Evolutionary conservation across 495 filamentous ascomycete species (phyloP).

Genomic region (Neurospora sp.): DNA sequence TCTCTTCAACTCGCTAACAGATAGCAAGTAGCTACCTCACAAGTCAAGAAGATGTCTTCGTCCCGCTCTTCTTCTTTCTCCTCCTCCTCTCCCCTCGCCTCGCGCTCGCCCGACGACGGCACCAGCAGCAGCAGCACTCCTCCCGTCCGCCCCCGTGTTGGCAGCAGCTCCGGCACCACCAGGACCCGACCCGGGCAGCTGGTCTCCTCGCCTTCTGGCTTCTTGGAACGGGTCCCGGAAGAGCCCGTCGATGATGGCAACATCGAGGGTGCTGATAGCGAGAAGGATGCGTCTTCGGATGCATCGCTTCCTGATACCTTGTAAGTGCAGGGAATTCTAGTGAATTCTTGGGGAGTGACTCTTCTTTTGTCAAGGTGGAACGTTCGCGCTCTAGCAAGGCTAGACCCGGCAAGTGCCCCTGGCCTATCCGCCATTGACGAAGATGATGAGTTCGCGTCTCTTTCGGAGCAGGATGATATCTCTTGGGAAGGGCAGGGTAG

Average conservation of each 20-base stretch:
- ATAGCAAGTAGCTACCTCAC: background rate
- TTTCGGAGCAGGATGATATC: background rate
- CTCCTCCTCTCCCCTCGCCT: background rate
- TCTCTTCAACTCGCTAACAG: background rate
- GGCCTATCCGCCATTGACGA: background rate
- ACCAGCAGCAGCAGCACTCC: background rate
- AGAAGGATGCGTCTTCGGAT: background rate
- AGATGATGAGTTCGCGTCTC: background rate
- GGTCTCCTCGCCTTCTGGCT: background rate
- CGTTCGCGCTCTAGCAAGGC: background rate
- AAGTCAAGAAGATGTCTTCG: background rate
- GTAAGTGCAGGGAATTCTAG: background rate
- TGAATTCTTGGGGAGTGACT: background rate
- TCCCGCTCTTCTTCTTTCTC: background rate
- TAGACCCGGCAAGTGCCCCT: background rate
- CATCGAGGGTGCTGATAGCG: background rate
- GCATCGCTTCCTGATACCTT: background rate
- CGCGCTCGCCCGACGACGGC: background rate
- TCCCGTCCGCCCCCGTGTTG: background rate
- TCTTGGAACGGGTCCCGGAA: background rate
- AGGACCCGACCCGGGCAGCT: background rate
- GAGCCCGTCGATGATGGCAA: background rate
- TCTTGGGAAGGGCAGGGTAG: background rate
- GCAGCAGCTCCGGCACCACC: too few relatives aligned
- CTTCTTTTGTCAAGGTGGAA: background rate